Percentiles rank a stretch among this genome's conserved stretches.
phyloP scores from a whole-genome alignment of 768 basidiomycete species.

The Xerocomellus chrysenteron region DNA sequence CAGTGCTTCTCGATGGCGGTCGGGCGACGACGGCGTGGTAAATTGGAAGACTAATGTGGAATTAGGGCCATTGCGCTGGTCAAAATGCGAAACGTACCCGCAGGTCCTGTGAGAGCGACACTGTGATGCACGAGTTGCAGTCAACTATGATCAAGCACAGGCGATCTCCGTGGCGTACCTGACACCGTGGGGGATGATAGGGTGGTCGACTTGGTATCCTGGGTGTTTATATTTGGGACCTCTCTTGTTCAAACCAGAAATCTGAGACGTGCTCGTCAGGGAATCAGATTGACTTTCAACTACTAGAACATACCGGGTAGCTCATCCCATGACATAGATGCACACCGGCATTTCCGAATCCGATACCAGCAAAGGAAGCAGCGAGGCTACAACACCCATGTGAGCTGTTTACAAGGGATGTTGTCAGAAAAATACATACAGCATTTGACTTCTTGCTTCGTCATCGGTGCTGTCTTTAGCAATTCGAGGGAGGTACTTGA shows the following conservation, averaged over 20 bases:
- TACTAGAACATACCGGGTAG: slow-evolving; percentile 59
- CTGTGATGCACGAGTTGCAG: slow-evolving; percentile 32
- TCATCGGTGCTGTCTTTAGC: slow-evolving; percentile 74
- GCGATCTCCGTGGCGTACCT: slow-evolving; percentile 41
- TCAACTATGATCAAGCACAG: neutral
- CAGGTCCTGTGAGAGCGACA: slow-evolving; percentile 87
- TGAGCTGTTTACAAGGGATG: neutral
- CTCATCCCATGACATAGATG: slow-evolving; percentile 90
- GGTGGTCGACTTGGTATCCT: slow-evolving; percentile 80
- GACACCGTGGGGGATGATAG: slow-evolving; percentile 93
- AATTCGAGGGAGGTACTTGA: slow-evolving; percentile 85
- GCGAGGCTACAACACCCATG: slow-evolving; percentile 57
- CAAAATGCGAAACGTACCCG: slow-evolving; percentile 45
- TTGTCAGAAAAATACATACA: slow-evolving; percentile 46
- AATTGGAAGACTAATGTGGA: slow-evolving; percentile 76
- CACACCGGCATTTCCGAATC: slow-evolving; percentile 92
- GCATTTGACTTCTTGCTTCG: slow-evolving; percentile 89
- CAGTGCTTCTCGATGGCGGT: slow-evolving; percentile 85
- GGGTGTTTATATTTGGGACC: slow-evolving; percentile 91
- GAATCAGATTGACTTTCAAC: neutral
- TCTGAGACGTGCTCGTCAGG: slow-evolving; percentile 42
- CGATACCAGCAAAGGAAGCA: slow-evolving; percentile 92
- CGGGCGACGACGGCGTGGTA: slow-evolving; percentile 90
- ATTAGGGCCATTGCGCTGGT: neutral
- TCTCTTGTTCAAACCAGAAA: slow-evolving; percentile 92